Evolutionary conservation across 345 rosid genomes (phyloP).

Genomic region (Luvunga scandens): DNA sequence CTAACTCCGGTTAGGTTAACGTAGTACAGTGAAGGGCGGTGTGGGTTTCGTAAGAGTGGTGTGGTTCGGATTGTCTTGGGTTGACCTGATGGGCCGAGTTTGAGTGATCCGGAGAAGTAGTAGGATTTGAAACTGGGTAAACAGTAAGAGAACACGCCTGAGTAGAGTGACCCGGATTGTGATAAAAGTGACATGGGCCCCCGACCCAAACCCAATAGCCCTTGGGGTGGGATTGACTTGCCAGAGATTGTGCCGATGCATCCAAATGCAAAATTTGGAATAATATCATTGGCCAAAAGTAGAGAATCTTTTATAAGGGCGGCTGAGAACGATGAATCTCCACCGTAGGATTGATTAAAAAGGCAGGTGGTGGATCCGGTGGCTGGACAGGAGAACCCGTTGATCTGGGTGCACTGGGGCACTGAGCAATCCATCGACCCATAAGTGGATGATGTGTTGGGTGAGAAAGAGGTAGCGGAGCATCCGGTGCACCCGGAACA

Average conservation of each 20-base stretch:
- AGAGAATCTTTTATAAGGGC: conserved; percentile 60
- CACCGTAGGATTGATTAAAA: conserved; percentile 85
- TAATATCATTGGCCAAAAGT: conserved; percentile 37
- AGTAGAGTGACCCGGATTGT: conserved; percentile 60
- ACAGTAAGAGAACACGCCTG: conserved; percentile 77
- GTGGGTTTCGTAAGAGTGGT: conserved; percentile 65
- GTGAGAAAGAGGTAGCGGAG: conserved; percentile 45
- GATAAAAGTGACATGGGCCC: conserved; percentile 72
- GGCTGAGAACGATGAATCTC: conserved; percentile 73
- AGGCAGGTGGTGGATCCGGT: conserved; percentile 44
- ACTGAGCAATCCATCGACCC: conserved; percentile 60
- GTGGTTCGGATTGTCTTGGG: conserved; percentile 62
- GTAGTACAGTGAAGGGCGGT: conserved; percentile 80
- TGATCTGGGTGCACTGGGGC: conserved; percentile 63
- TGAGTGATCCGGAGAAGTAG: conserved; percentile 83
- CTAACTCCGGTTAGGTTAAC: conserved; percentile 81
- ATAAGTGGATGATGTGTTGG: conserved; percentile 54
- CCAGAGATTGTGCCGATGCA: conserved; percentile 58
- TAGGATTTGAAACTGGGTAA: conserved; percentile 79
- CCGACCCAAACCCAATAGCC: conserved; percentile 80
- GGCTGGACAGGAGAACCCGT: conserved; percentile 67
- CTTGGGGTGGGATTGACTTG: conserved; percentile 70
- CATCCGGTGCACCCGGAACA: conserved; percentile 73
- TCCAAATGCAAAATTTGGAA: conserved; percentile 62
- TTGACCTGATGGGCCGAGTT: conserved; percentile 68